Conservation (phyloP, 2,329 filamentous ascomycete species). For the Diaporthe citri region DNA sequence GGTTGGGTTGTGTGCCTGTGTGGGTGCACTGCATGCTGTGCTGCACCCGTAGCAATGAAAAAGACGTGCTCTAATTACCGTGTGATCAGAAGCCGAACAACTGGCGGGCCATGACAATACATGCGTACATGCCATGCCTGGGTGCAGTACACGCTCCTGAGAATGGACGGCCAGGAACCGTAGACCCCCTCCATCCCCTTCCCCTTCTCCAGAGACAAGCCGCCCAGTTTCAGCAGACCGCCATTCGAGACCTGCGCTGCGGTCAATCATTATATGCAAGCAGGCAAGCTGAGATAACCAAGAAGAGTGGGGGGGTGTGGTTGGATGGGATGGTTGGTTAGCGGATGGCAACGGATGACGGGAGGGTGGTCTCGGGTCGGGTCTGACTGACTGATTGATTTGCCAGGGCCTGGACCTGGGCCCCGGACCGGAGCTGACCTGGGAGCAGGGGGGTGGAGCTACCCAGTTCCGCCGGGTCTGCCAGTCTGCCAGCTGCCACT, state of each 20-base stretch:
- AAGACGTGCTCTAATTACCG: conserved; percentile 10
- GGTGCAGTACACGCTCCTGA: not conserved
- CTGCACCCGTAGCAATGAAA: not conserved
- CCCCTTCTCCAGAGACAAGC: not conserved
- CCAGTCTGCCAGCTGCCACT: not conserved
- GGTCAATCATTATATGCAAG: conserved; percentile 9
- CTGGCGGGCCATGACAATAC: not conserved
- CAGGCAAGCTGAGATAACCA: conserved; percentile 12
- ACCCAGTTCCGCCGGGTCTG: not conserved
- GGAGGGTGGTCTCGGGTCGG: conserved; percentile 27
- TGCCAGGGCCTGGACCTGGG: conserved; percentile 3
- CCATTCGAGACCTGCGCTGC: conserved; percentile 9
- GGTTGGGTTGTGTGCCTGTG: not conserved
- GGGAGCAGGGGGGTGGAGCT: conserved; percentile 10
- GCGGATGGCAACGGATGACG: conserved; percentile 6
- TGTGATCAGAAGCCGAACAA: conserved; percentile 12
- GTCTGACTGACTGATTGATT: conserved; percentile 19
- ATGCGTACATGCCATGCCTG: too few species aligned
- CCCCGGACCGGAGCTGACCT: conserved; percentile 22
- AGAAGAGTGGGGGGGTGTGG: conserved; percentile 1
- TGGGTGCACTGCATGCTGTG: not conserved
- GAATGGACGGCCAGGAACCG: not conserved
- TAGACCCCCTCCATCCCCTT: not conserved
- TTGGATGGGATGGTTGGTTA: not conserved
- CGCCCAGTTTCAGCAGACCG: conserved; percentile 25